Base-by-base conservation (phyloP, 2,329 filamentous ascomycete species). In the Ascocoryne sarcoides region DNA sequence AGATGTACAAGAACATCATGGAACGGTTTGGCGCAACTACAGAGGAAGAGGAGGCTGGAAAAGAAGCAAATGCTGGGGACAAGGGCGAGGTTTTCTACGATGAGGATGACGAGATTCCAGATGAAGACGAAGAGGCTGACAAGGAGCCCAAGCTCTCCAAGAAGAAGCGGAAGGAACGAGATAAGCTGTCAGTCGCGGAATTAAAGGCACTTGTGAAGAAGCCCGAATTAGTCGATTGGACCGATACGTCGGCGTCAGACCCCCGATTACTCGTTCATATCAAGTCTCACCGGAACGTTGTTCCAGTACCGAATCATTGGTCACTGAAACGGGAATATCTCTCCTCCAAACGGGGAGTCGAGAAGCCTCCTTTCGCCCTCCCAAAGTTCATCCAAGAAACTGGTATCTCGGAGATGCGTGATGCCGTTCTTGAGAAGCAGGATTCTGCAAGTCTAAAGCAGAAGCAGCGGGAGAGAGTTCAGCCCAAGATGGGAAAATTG, bases 351-450 rank as follows among this genome's bases (percentile, higher is more conserved):
- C 77, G 92, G 45, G 92, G 92, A 65, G 86, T 98, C 45, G 92
- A 98, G 63, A 98, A 98, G 65, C 76, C 90, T 1, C 81, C 89
- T 0, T 98, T 96, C 62, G 76, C 86, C 18, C 73, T 98, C 12
- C 92, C 92, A 1, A 92, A 90, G 55, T 98, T 96, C 62, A 98
- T 98, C 50, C 84, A 90, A 54, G 92, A 96, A 59, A 98, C 92
- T 2, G 92, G 92, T 23, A 98, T 98, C 55, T 79, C 88, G 12
- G 92, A 96, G 67, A 98, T 98, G 92, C 82, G 92, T 51, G 92
- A 96, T 60, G 90, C 92, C 3, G 88, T 93, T 0, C 66, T 96
- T 33, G 92, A 96, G 63, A 96, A 98, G 63, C 88, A 96, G 61
- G 88, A 89, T 37, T 82, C 94, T 56, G 85, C 92, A 53, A 82